Evolutionary conservation across 2,329 filamentous ascomycete genomes (phyloP), one percentile per base, ranked within the genome.

Genomic region (Alternaria atra): DNA sequence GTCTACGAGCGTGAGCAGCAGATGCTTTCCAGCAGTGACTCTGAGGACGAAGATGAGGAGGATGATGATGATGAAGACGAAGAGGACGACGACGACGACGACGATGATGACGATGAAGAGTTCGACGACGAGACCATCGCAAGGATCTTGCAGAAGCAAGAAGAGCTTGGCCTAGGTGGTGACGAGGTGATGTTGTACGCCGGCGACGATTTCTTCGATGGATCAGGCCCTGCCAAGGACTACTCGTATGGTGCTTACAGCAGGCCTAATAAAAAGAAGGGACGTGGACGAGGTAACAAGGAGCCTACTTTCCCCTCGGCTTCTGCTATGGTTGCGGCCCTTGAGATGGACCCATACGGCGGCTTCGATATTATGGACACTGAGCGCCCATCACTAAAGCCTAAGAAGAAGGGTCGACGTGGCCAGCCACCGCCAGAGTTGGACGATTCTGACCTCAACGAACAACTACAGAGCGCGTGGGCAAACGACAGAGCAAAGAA

Each of bases 361-460:
- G 91, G 88, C 8, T 90, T 97, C 65, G 93, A 97, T 72, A 83
- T 96, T 44, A 94, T 95, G 90, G 92, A 97, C 71, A 92, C 91
- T 80, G 86, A 91, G 15, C 85, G 89, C 27, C 88, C 89, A 1
- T 92, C 88, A 54, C 77, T 93, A 6, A 86, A 84, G 56, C 87
- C 85, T 63, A 90, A 87, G 71, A 82, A 85, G 66, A 92, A 91
- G 76, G 88, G 87, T 43, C 83, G 84, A 13, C 86, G 86, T 63
- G 83, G 82, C 46, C 81, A 84, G 53, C 77, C 85, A 46, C 81
- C 83, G 5, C 78, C 83, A 13, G 79, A 79, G 10, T 65, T 83
- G 1, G 81, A 80, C 3, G 82, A 84, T 51, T 76, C 79, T 0
- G 82, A 83, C 5, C 70, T 83, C 30, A 77, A 78, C 30, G 77